Evolutionary conservation across 441 rosid species (phyloP).

Genomic region (Theobroma grandiflorum): DNA sequence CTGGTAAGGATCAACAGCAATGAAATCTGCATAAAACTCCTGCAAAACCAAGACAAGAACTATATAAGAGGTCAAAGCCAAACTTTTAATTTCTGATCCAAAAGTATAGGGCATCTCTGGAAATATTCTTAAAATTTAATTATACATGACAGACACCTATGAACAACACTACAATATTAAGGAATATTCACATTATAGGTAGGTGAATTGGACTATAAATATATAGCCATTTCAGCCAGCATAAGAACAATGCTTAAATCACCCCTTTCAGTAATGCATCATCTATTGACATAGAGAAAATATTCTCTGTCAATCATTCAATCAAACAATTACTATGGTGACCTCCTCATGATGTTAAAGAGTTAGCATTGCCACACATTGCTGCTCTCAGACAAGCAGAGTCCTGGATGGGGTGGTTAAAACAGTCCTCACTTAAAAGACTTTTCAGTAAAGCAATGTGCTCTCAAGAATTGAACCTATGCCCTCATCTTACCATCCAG

Average conservation of each 20-base stretch:
- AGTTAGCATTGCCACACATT: not conserved
- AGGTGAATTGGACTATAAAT: conserved; percentile 12
- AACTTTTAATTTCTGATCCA: not conserved
- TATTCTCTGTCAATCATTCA: not conserved
- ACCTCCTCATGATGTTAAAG: not conserved
- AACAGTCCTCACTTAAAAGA: not conserved
- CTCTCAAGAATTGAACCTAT: not conserved
- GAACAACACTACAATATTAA: not conserved
- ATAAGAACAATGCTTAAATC: not conserved
- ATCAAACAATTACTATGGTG: not conserved
- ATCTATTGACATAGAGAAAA: not conserved
- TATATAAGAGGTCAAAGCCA: conserved; percentile 13
- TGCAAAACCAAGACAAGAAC: conserved; percentile 49
- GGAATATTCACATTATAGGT: not conserved
- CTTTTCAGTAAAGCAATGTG: not conserved
- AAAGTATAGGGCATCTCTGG: not conserved
- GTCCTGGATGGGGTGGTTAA: not conserved
- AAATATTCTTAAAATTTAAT: conserved; percentile 6
- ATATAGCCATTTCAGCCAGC: not conserved
- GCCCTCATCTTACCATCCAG: not conserved
- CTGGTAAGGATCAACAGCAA: conserved; percentile 85
- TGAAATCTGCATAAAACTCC: conserved; percentile 97
- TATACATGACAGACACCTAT: not conserved
- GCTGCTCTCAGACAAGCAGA: not conserved
- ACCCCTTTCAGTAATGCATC: conserved; percentile 17